These are phyloP conservation scores for Claviceps fusiformis DNA, from an alignment of 2,329 filamentous ascomycete genomes.

Conservation along the genomic window DNA sequence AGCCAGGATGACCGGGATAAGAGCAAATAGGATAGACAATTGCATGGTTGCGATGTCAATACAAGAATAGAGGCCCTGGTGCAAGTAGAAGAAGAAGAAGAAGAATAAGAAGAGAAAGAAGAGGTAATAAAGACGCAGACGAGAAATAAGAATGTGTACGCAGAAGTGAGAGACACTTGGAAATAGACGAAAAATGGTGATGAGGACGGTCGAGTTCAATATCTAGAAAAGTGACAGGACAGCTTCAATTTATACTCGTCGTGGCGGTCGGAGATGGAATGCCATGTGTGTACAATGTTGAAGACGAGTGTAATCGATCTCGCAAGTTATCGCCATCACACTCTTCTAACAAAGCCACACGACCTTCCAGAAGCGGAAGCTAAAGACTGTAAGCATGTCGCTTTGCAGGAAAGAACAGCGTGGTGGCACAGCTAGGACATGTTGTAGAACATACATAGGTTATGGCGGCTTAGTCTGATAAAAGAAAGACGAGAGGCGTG, in stretches of 20 bases:
- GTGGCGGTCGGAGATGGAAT: not conserved
- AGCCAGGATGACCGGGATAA: slow-evolving; percentile 12
- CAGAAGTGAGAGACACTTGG: not conserved
- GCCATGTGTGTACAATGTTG: not conserved
- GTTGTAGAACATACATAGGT: not conserved
- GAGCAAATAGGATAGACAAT: slow-evolving; percentile 11
- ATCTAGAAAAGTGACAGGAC: not conserved
- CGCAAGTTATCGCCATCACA: not conserved
- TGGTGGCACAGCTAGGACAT: not conserved
- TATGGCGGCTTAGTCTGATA: not conserved
- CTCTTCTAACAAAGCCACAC: not conserved
- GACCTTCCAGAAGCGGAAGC: slow-evolving; percentile 10
- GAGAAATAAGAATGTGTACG: not conserved
- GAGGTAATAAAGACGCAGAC: not conserved
- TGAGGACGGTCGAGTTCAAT: not conserved
- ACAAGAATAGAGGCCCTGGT: not conserved
- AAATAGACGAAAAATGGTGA: not conserved
- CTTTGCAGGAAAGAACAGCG: not conserved
- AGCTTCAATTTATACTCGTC: slow-evolving; percentile 6
- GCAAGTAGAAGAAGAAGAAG: not conserved
- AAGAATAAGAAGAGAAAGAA: not conserved
- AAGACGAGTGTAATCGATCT: not conserved
- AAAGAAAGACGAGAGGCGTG: not conserved
- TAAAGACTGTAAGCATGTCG: not conserved
- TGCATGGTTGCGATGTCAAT: slow-evolving; percentile 10